Percentiles rank a stretch among this genome's conserved stretches.
phyloP scores from a whole-genome alignment of 805 yeast species.

The Kuraishia cidri region DNA sequence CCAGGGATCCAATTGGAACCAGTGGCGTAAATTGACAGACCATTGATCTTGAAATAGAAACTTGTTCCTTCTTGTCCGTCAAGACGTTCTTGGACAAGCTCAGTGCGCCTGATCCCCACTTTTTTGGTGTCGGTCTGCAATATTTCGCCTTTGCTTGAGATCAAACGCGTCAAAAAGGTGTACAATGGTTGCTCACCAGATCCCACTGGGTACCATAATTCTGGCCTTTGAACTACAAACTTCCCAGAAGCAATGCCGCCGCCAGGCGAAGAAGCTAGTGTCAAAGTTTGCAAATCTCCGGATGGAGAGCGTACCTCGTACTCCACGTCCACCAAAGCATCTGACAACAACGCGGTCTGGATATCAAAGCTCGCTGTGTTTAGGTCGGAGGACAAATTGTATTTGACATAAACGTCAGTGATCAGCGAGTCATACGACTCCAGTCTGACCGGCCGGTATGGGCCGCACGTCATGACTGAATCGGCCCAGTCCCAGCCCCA shows the following conservation, averaged over 20 bases:
- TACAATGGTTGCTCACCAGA: conserved; percentile 28
- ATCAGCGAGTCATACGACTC: conserved; percentile 11
- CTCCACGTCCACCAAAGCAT: neutral
- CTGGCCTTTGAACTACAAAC: neutral
- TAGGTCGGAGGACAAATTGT: neutral
- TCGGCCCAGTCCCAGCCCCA: conserved; percentile 59
- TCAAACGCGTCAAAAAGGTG: conserved; percentile 10
- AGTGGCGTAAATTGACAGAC: conserved; percentile 23
- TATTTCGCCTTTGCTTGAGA: conserved; percentile 1
- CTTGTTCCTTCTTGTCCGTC: conserved; percentile 21
- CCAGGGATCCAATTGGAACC: conserved; percentile 45
- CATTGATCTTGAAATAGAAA: conserved; percentile 34
- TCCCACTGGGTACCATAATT: conserved; percentile 31
- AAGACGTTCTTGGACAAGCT: conserved; percentile 27
- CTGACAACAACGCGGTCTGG: neutral
- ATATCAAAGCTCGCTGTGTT: neutral
- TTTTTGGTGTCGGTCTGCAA: conserved; percentile 10
- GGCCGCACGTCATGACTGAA: conserved; percentile 32
- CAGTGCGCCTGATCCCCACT: conserved; percentile 30
- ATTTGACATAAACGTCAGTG: neutral
- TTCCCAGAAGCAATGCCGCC: neutral
- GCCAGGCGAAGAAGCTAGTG: neutral
- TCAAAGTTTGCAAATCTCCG: neutral
- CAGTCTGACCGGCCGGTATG: conserved; percentile 26
- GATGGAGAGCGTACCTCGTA: neutral